Base-by-base conservation (phyloP, 2,329 filamentous ascomycete genomes). In the Didymellaceae sp. region DNA sequence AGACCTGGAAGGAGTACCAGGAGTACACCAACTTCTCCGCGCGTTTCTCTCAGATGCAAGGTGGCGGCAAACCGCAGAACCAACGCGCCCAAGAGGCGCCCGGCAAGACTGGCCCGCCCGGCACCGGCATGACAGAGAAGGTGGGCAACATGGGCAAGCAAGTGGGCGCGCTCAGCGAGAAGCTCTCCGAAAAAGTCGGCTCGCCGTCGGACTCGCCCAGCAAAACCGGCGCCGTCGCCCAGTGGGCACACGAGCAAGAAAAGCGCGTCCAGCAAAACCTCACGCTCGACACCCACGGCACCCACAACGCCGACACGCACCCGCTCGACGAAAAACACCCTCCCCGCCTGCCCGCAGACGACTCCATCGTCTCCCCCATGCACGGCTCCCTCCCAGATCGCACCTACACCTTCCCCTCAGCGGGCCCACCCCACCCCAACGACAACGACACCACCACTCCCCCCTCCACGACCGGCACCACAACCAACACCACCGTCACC, bases 1-100 rank as follows among this genome's bases (percentile, higher is more conserved):
- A 86, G 57, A 93, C 89, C 33, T 99, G 94, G 94, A 86, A 89
- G 59, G 89, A 96, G 57, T 99, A 99, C 74, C 88, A 90, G 57
- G 88, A 95, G 59, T 96, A 89, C 67, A 81, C 84, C 45, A 82
- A 86, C 4, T 97, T 97, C 70, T 81, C 82, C 14, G 85, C 88
- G 59, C 84, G 86, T 35, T 97, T 99, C 77, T 82, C 84, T 47
- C 86, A 88, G 62, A 74, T 82, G 63, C 73, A 90, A 78, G 71
- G 78, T 63, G 62, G 77, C 60, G 78, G 76, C 75, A 87, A 70
- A 62, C 78, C 70, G 72, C 80, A 70, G 56, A 81, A 71, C 56
- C 77, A 67, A 72, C 80, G 72, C 51, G 73, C 78, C 28, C 75
- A 79, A 52, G 76, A 80, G 30, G 74, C 76, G 5, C 74, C 75